phyloP scores from a whole-genome alignment of 2,329 filamentous ascomycete species.

The Dactylonectria estremocensis region DNA sequence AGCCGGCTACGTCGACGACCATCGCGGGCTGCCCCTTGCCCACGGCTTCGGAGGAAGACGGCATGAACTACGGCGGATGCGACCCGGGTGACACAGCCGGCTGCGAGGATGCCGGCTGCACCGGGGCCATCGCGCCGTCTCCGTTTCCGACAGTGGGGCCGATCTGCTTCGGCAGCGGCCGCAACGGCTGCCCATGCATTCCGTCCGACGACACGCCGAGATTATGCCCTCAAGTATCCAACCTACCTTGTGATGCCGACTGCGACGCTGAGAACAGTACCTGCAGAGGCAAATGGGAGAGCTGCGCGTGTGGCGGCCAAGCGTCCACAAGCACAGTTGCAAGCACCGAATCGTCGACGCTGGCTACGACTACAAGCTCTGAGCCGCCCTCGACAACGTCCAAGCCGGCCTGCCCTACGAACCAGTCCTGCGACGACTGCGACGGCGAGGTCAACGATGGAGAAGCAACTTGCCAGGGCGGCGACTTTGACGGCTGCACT shows the following conservation, averaged over 20 bases:
- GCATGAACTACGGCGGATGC: not conserved
- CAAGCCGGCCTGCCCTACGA: not conserved
- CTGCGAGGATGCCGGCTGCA: not conserved
- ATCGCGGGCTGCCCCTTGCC: not conserved
- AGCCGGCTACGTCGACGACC: not conserved
- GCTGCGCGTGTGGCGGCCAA: not conserved
- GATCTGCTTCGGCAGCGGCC: not conserved
- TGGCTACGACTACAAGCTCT: not conserved
- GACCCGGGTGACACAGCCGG: not conserved
- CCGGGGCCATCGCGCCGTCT: not conserved
- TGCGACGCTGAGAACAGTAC: not conserved
- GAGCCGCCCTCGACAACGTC: not conserved
- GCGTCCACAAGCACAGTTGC: not conserved
- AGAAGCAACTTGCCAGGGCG: not conserved
- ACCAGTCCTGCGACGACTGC: not conserved
- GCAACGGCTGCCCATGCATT: not conserved
- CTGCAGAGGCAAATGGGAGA: not conserved
- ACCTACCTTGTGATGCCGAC: not conserved
- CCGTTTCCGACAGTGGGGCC: not conserved
- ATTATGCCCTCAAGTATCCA: not conserved
- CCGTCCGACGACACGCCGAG: not conserved
- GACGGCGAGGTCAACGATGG: not conserved
- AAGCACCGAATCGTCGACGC: not conserved
- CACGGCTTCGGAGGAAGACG: not conserved
- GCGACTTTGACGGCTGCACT: slow-evolving; percentile 5